Conservation (phyloP, 2,329 filamentous ascomycete species). For the Phialophora macrospora region DNA sequence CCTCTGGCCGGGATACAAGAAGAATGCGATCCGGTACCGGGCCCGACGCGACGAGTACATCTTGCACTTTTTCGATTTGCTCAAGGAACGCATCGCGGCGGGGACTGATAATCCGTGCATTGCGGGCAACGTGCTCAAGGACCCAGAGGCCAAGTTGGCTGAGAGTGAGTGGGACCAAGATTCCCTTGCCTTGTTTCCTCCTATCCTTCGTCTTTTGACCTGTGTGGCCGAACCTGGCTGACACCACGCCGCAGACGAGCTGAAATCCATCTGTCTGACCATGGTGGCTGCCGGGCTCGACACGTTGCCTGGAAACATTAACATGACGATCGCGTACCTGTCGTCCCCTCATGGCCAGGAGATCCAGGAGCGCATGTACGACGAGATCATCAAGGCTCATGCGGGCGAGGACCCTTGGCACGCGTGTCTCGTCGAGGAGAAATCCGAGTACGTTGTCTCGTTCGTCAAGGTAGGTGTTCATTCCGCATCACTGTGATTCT, state of each 20-base stretch:
- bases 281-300: slow-evolving; percentile 82
- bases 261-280: slow-evolving; percentile 78
- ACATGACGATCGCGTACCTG: slow-evolving; percentile 78
- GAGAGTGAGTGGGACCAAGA: slow-evolving; percentile 53
- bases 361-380: slow-evolving; percentile 70
- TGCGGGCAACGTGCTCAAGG: slow-evolving; percentile 70
- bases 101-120: slow-evolving; percentile 71
- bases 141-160: slow-evolving; percentile 70
- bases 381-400: slow-evolving; percentile 71
- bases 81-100: slow-evolving; percentile 64
- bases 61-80: slow-evolving; percentile 59
- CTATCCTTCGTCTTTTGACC: neutral
- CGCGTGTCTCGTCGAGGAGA: slow-evolving; percentile 72
- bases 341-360: slow-evolving; percentile 67
- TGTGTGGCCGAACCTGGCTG: neutral
- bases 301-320: slow-evolving; percentile 76
- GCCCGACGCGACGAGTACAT: slow-evolving; percentile 69
- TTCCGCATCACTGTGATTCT: neutral
- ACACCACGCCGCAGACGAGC: slow-evolving; percentile 60
- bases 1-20: slow-evolving; percentile 64
- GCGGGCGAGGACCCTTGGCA: slow-evolving; percentile 75
- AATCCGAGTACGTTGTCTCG: slow-evolving; percentile 74
- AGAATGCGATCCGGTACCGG: slow-evolving; percentile 67
- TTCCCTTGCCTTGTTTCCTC: too few species aligned
- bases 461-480: slow-evolving; percentile 61